Evolutionary conservation across 2,329 filamentous ascomycete species (phyloP).

Genomic region (Sclerotinia borealis): DNA sequence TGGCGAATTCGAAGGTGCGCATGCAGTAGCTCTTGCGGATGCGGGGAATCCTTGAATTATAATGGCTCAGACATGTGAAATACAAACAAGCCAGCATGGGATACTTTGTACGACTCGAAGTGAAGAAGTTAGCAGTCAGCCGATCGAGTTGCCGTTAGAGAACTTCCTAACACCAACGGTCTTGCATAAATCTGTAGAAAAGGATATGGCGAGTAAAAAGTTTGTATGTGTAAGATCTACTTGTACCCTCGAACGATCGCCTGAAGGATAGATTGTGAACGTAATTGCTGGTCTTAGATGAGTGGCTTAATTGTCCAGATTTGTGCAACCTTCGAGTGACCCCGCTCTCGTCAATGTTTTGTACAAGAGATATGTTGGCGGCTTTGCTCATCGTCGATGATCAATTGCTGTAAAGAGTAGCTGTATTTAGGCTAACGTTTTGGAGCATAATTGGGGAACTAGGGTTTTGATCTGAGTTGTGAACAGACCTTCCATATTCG

Average conservation of each 20-base stretch:
- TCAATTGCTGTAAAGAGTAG: background rate
- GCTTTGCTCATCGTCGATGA: too few relatives aligned
- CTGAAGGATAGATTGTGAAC: background rate
- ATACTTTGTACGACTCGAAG: background rate
- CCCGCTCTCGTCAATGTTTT: background rate
- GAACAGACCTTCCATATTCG: background rate
- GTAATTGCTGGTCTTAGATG: background rate
- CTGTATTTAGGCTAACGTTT: background rate
- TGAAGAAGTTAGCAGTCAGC: background rate
- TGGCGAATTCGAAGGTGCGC: background rate
- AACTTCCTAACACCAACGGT: background rate
- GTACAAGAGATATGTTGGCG: background rate
- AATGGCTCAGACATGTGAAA: background rate
- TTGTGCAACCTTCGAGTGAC: background rate
- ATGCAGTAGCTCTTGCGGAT: background rate
- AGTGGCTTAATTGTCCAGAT: background rate
- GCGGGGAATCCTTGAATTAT: constrained; percentile 3
- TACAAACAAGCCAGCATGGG: background rate
- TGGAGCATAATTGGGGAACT: background rate
- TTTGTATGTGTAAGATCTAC: background rate
- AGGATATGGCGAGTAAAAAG: background rate
- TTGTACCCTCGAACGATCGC: background rate
- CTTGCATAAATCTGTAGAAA: background rate
- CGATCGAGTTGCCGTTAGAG: background rate
- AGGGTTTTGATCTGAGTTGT: background rate